Percentiles rank a stretch among this genome's conserved stretches.
These are phyloP conservation scores for Heritiera fomes DNA, from an alignment of 345 rosid species.

Conservation along the genomic window DNA sequence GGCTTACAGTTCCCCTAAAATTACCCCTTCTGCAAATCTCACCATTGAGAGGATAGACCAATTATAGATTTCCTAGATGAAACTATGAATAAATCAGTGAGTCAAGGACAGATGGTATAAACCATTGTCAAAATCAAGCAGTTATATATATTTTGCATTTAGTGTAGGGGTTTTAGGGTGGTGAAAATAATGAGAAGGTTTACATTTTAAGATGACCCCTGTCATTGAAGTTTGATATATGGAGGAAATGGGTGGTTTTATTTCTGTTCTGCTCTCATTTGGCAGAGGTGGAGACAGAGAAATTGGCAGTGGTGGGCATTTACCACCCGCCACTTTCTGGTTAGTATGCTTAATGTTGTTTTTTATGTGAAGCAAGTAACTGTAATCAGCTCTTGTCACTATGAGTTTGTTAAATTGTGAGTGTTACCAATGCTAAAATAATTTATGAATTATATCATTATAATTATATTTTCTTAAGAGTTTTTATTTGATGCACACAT, in stretches of 20 bases:
- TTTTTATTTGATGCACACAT: no score
- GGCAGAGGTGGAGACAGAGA: background rate
- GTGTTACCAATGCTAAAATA: background rate
- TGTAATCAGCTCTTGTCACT: background rate
- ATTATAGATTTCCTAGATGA: no score
- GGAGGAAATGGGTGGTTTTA: background rate
- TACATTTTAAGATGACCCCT: background rate
- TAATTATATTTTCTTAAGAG: no score
- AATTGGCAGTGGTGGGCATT: background rate
- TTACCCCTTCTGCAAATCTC: background rate
- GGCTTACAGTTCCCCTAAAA: conserved; percentile 45
- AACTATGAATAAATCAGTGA: no score
- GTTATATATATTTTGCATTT: no score
- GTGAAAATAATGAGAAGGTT: background rate
- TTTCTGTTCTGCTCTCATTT: background rate
- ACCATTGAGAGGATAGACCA: background rate
- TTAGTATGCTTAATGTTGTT: background rate
- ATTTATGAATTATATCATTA: no score
- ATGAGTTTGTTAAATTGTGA: background rate
- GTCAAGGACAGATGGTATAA: no score
- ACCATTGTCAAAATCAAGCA: no score
- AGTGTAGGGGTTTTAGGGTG: background rate
- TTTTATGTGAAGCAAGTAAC: background rate
- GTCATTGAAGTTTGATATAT: background rate
- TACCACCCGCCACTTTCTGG: background rate